Base-by-base conservation (phyloP, 1,139 yeast genomes). In the Wickerhamomyces sp. region DNA sequence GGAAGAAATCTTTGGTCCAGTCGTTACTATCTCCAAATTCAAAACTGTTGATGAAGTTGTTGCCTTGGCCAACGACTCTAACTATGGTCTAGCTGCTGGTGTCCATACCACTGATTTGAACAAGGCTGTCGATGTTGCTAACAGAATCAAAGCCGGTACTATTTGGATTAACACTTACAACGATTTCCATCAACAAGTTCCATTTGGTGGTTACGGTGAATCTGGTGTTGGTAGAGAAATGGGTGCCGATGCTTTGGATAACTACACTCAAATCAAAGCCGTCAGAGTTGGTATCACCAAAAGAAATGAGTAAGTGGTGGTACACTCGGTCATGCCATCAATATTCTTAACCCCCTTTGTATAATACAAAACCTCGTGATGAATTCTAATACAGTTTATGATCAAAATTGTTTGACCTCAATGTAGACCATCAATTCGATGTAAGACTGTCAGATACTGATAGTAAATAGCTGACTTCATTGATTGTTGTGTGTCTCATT, bases 1-100 rank as follows among this genome's bases (percentile, higher is more conserved):
- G 49, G 93, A 84, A 46, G 95, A 86, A 63, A 84, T 88, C 37
- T 87, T 87, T 52, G 96, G 89, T 32, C 89, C 89, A 22, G 80
- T 81, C 41, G 83, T 79, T 38, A 73, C 83, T 21, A 68, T 79
- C 36, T 61, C 77, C 48, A 79, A 78, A 61, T 81, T 80, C 61
- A 64, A 66, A 41, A 73, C 81, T 30, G 71, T 70, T 35, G 83
- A 77, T 42, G 85, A 80, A 54, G 87, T 68, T 33, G 61, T 81
- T 41, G 58, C 60, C 35, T 63, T 67, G 57, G 86, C 87, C 30
- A 81, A 81, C 57, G 70, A 72, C 55, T 66, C 83, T 28, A 70
- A 69, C 33, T 80, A 78, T 52, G 89, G 88, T 47, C 69, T 81
- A 55, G 87, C 86, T 46, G 88, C 87, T 38, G 83, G 86, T 48